Base-by-base conservation (phyloP, 2,329 filamentous ascomycete genomes). In the Alternaria brassicicola region DNA sequence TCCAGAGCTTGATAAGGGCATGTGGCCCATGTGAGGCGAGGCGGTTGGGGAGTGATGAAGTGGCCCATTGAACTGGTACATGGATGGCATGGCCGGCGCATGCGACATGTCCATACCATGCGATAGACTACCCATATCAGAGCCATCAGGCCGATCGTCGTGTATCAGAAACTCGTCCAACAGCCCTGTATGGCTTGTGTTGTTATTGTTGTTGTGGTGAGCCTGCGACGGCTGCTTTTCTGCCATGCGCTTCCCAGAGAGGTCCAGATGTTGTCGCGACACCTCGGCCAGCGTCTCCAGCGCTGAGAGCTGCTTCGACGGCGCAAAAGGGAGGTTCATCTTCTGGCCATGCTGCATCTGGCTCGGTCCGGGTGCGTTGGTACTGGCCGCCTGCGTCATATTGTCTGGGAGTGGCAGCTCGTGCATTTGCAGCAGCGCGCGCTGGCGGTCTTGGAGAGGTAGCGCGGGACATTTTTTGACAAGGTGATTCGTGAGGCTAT, bases 221-320 rank as follows among this genome's bases (percentile, higher is more conserved):
- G 57, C 56, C 31, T 65, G 63, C 38, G 63, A 62, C n/a, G 61
- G 65, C 53, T 71, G 74, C 72, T 70, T 72, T 35, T 65, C 71
- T 6, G 70, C 58, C 64, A 72, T 76, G 66, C 77, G 82, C 75
- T 77, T 79, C 66, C 77, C 82, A 59, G 73, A 83, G 72, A 62
- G 81, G 66, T 90, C 90, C 57, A 95, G 66, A 62, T 81, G 80
- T 75, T 91, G 91, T 49, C 92, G 86, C 48, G 93, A 96, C 0
- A 93, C 93, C 78, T 97, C 93, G 30, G 93, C 93, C 21, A 97
- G 83, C 5, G 93, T 93, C 74, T 96, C 91, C 35, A 97, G 82
- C 2, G 91, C 91, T 61, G 91, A 92, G 83, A 92, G 92, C 65
- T 86, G 85, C 63, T 82, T 81, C n/a, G 72, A 71, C 30, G 78